Base-by-base conservation (phyloP, 225 moss, liverwort and hornwort genomes). In the Pseudisothecium myosuroides region DNA sequence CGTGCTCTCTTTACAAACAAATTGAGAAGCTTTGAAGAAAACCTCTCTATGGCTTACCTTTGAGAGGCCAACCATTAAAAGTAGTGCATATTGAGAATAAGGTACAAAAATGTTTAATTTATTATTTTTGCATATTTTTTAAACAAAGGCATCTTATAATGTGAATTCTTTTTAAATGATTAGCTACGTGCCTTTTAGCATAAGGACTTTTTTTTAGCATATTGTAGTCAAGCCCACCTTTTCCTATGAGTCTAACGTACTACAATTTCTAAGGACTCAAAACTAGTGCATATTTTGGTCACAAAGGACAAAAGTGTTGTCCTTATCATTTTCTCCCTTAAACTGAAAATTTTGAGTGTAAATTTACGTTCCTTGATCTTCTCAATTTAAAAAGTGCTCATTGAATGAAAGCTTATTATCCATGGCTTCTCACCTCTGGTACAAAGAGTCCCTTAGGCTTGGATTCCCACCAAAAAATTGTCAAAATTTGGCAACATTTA, bases 1-100 rank as follows among this genome's bases (percentile, higher is more conserved):
- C 0, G 9, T 0, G 8, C 19, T 8, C 15, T 41, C 4, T 13
- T 71, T 41, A 5, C 9, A 41, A 0, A 41, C 9, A 71, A 5
- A 41, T 71, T 43, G 16, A 43, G 7, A 72, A 72, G 5, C 15
- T 43, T 27, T 72, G 43, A 72, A 43, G 15, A 72, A 69, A 27
- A 41, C 20, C 11, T 43, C 15, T 15, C 5, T 27, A 16, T 71
- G 3, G 8, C 14, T 41, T 37, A 5, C 11, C 10, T 67, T 67
- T 67, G 5, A 67, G 67, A 37, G 37, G 14, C 4, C 37, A 21
- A 67, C 67, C 37, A 67, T 37, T 67, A 4, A 21, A n/a, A 19
- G 37, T 37, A 37, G 37, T 37, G 6, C 6, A 37, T 6, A 67
- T 4, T 14, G 8, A 24, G 8, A 24, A 13, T 14, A 26, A 71